phyloP scores from a whole-genome alignment of 352 stramenopile genomes.

The Phytopythium aichiense region DNA sequence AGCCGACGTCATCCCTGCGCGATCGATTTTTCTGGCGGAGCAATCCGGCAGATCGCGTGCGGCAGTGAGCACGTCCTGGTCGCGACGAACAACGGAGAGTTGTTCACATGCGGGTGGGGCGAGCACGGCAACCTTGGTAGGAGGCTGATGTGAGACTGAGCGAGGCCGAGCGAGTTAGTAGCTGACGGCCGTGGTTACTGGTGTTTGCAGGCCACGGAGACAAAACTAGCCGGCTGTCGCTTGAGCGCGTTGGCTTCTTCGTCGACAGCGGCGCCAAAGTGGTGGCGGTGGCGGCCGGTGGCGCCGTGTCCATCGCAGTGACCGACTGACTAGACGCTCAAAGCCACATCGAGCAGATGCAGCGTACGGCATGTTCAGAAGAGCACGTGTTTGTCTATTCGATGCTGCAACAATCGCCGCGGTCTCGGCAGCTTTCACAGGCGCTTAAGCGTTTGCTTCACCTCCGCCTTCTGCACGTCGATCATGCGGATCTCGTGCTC shows the following conservation, averaged over 20 bases:
- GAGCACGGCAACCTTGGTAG: constrained; percentile 83
- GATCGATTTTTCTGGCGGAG: constrained; percentile 22
- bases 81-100: constrained; percentile 34
- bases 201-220: constrained; percentile 48
- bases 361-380: background rate
- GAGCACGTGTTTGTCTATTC: background rate
- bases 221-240: constrained; percentile 26
- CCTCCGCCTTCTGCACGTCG: constrained; percentile 48
- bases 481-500: constrained; percentile 49
- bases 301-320: constrained; percentile 63
- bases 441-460: constrained; percentile 43
- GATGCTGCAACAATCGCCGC: background rate
- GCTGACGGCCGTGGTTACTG: background rate
- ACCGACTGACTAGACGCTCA: background rate
- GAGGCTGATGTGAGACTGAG: background rate
- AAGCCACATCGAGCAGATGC: background rate
- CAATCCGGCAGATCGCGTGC: constrained; percentile 47
- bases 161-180: background rate
- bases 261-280: constrained; percentile 21
- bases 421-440: constrained; percentile 15
- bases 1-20: constrained; percentile 14
- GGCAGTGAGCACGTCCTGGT: constrained; percentile 75
- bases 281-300: constrained; percentile 32
- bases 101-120: constrained; percentile 80
- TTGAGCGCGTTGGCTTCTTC: constrained; percentile 56